Evolutionary conservation across 176 grass and related monocot species (phyloP).

Genomic region (Raddia guianensis): DNA sequence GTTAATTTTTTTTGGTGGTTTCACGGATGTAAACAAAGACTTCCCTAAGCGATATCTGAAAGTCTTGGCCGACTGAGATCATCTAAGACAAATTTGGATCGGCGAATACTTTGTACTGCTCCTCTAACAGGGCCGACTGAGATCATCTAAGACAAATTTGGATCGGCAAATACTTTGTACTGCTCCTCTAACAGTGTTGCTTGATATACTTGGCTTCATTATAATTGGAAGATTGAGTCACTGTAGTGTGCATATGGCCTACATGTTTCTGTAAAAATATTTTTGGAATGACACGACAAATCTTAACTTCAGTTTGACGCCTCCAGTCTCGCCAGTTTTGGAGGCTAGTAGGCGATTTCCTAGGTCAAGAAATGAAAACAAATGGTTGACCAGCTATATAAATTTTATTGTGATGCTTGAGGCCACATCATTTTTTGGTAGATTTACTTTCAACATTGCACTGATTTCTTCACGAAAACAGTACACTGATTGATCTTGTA

Average conservation of each 20-base stretch:
- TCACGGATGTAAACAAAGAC: not conserved
- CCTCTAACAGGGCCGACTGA: not conserved
- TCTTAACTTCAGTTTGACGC: slow-evolving; percentile 1
- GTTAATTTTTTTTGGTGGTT: not conserved
- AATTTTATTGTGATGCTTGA: not conserved
- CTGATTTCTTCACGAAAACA: not conserved
- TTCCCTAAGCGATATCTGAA: not conserved
- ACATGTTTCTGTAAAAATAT: not conserved
- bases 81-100: not conserved
- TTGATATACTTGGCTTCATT: not conserved
- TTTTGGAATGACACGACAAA: not conserved
- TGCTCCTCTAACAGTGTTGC: not conserved
- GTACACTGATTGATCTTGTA: slow-evolving; percentile 9
- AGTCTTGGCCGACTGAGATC: not conserved
- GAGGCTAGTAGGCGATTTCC: too few relatives aligned
- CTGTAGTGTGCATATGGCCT: too few relatives aligned
- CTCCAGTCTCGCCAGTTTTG: not conserved
- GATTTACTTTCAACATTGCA: not conserved
- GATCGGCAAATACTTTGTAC: not conserved
- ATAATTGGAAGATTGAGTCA: not conserved
- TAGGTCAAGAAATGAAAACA: not conserved
- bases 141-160: not conserved
- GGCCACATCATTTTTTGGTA: not conserved
- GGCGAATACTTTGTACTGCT: not conserved
- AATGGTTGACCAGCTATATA: not conserved